These are phyloP conservation scores for Dothiorella sarmentorum DNA, from an alignment of 2,329 filamentous ascomycete genomes.

Conservation along the genomic window DNA sequence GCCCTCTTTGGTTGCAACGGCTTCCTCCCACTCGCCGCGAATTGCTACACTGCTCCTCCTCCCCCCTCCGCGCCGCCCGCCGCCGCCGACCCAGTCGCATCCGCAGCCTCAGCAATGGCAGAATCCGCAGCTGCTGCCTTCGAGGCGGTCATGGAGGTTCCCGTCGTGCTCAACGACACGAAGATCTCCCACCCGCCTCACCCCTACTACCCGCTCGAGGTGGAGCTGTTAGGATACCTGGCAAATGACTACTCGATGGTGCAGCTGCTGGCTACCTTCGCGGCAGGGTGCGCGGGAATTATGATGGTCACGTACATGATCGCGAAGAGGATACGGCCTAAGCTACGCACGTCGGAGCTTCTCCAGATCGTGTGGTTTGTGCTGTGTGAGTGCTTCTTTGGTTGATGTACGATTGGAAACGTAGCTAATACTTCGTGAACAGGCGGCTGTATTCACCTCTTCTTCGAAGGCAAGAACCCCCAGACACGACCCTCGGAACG, in stretches of 20 bases:
- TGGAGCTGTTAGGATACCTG: constrained; percentile 60
- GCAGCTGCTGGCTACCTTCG: constrained; percentile 59
- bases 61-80: not conserved
- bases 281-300: constrained; percentile 53
- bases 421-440: not conserved
- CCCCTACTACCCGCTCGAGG: constrained; percentile 68
- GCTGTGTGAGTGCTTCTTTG: constrained; percentile 53
- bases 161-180: not conserved
- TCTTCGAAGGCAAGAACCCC: constrained; percentile 67
- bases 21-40: constrained; percentile 10
- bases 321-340: constrained; percentile 52
- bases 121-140: not conserved
- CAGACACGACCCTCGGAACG: not conserved
- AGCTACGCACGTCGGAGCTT: constrained; percentile 53
- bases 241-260: constrained; percentile 62
- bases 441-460: constrained; percentile 70
- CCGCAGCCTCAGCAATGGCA: not conserved
- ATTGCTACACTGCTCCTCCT: constrained; percentile 1
- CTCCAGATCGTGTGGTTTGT: constrained; percentile 70
- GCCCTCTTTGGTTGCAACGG: constrained; percentile 15
- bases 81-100: not conserved
- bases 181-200: constrained; percentile 40
- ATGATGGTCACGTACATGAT: constrained; percentile 56
- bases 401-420: no score
- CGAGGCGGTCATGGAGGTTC: constrained; percentile 3